Base-by-base conservation (phyloP, 345 rosid genomes). In the Combretum micranthum region DNA sequence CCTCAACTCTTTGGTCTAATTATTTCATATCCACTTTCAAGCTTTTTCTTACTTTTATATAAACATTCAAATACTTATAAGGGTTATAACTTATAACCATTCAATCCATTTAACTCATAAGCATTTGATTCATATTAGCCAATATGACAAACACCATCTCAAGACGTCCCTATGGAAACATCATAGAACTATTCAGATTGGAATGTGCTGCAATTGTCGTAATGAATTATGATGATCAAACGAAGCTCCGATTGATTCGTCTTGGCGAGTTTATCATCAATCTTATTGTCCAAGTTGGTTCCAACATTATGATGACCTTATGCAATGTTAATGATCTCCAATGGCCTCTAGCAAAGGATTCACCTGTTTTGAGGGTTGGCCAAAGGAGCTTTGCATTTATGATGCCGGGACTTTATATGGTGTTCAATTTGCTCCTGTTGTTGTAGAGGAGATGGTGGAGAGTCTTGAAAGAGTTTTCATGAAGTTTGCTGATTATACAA, bases 401-500 rank as follows among this genome's bases (percentile, higher is more conserved):
- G 44, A 50, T 61, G 62, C 59, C 53, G 1, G 59, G 66, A 19
- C 49, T 67, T n/a, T 61, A n/a, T 67, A 44, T 19, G 72, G 66
- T 21, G n/a, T 67, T 8, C 72, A 61, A 26, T 50, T 67, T 23
- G 42, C 62, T 37, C 44, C 50, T 7, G 22, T 21, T 0, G 44
- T 61, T 9, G 12, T 10, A 17, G 66, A 56, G 4, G 66, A 55
- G 20, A 50, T 23, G 42, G 42, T 56, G 32, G 54, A 21, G 10
- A 1, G 49, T 3, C 58, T 67, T n/a, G 72, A 61, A 48, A 67
- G 56, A 23, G 44, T 61, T 47, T 61, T 61, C 49, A n/a, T 50
- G 37, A 67, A 50, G 44, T 61, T 44, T 32, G n/a, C 52, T 22
- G 15, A 56, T 12, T 61, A 61, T 44, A 45, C 16, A 4, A 19